A percentile compares a stretch with the other conserved stretches of the same genome.
Conservation (phyloP, 2,329 filamentous ascomycete genomes). For the Sclerotinia trifoliorum region DNA sequence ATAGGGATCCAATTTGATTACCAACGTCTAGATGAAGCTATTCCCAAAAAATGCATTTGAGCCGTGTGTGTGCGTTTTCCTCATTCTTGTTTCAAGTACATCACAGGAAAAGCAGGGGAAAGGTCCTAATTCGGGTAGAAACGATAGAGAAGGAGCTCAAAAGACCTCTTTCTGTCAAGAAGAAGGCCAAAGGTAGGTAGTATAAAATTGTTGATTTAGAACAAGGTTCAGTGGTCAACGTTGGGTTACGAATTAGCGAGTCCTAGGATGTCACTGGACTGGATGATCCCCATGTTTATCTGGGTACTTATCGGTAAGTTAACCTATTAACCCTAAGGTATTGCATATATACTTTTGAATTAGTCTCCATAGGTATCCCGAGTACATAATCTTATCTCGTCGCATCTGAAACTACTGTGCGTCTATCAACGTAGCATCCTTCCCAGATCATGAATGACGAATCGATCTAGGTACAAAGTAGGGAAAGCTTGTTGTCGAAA, state of each 20-base stretch:
- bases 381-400: neutral
- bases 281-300: conserved; percentile 9
- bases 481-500: neutral
- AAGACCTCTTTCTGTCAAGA: too few relatives aligned
- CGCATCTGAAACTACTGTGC: neutral
- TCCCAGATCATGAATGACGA: neutral
- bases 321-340: neutral
- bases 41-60: too few relatives aligned
- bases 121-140: too few relatives aligned
- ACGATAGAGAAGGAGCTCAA: too few relatives aligned
- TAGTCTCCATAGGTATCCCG: neutral
- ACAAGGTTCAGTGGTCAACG: neutral
- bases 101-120: too few relatives aligned
- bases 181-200: neutral
- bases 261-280: neutral
- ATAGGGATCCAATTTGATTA: too few relatives aligned
- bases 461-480: neutral
- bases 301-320: conserved; percentile 3
- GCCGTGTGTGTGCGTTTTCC: too few relatives aligned
- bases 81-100: too few relatives aligned
- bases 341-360: neutral
- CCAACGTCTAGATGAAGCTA: too few relatives aligned
- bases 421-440: neutral
- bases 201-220: neutral
- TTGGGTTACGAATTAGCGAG: neutral